Evolutionary conservation across 768 basidiomycete genomes (phyloP), one percentile per base, ranked within the genome.

Genomic region (Collybia sp.): DNA sequence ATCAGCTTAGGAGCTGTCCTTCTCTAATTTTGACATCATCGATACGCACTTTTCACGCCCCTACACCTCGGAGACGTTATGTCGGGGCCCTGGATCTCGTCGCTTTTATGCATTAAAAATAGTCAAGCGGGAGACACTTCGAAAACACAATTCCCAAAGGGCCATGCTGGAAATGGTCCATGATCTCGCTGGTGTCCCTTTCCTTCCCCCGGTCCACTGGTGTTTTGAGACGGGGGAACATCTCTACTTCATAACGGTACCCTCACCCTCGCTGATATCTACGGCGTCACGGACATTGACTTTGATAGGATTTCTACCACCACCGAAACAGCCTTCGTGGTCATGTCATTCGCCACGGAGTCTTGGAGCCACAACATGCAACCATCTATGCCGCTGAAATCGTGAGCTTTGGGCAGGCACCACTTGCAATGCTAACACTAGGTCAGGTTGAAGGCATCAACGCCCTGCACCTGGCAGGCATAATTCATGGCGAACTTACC

Each of bases 371-470:
- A 5, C 58, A 67, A 4, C 63, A 67, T 12, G 67, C 68, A 1
- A 55, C 61, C 13, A 68, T 75, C 40, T 76, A 73, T 50, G 72
- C 73, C 5, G 66, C 70, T 30, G 78, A 82, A 57, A 56, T 80
- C 30, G 79, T 80, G 43, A 49, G 72, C 53, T 31, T 13, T 2
- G 20, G 3, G 9, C 2, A 25, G 25, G 8, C 36, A 13, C 15
- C 10, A 16, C 39, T 44, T 39, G n/a, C n/a, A n/a, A n/a, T 19
- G 42, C 30, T 39, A n/a, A 30, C 35, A 44, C 17, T 25, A 30
- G 38, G 17, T 30, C 12, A 2, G 75, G 57, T 65, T 12, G 65
- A 68, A 38, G 79, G 68, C 5, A 55, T 83, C 6, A 58, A 62
- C 9, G 56, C 59, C 41, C 59, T 83, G 5, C 79, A 81, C 53